These are phyloP conservation scores for Glycyrrhiza uralensis DNA, from an alignment of 306 rosid species.

Conservation along the genomic window DNA sequence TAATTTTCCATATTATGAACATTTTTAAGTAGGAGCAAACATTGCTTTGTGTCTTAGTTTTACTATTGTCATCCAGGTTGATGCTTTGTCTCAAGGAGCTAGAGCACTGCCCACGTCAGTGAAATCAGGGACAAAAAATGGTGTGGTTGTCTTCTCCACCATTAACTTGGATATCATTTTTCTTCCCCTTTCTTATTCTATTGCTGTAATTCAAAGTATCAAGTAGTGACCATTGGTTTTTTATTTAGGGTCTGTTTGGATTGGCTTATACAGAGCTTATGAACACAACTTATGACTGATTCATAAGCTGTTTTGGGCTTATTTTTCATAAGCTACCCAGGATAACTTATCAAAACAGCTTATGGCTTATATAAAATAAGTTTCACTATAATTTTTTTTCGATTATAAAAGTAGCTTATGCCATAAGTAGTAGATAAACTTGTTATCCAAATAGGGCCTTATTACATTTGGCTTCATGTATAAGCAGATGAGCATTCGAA, in stretches of 20 bases:
- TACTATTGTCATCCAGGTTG: slow-evolving; percentile 39
- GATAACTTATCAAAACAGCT: too few species aligned
- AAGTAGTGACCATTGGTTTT: background rate
- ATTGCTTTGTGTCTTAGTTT: background rate
- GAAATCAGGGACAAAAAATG: slow-evolving; percentile 35
- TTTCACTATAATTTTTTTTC: too few species aligned
- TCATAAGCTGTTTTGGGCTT: too few species aligned
- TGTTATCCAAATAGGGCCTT: too few species aligned
- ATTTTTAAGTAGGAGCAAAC: background rate
- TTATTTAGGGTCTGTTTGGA: background rate
- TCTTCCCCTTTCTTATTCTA: background rate
- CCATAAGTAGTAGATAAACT: too few species aligned
- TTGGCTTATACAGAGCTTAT: too few species aligned
- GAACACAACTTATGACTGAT: too few species aligned
- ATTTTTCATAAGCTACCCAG: too few species aligned
- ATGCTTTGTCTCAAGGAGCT: slow-evolving; percentile 26
- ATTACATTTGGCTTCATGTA: slow-evolving; percentile 3
- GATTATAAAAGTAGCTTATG: too few species aligned
- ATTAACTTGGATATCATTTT: background rate
- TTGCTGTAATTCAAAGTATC: background rate
- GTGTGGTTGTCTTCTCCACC: slow-evolving; percentile 29
- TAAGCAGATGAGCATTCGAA: slow-evolving; percentile 41
- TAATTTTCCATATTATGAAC: background rate
- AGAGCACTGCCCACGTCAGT: slow-evolving; percentile 41
- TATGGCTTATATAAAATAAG: too few species aligned